Percentiles rank a stretch among this genome's conserved stretches.
These are phyloP conservation scores for Fusarium sp. DNA, from an alignment of 2,329 filamentous ascomycete species.

Conservation along the genomic window DNA sequence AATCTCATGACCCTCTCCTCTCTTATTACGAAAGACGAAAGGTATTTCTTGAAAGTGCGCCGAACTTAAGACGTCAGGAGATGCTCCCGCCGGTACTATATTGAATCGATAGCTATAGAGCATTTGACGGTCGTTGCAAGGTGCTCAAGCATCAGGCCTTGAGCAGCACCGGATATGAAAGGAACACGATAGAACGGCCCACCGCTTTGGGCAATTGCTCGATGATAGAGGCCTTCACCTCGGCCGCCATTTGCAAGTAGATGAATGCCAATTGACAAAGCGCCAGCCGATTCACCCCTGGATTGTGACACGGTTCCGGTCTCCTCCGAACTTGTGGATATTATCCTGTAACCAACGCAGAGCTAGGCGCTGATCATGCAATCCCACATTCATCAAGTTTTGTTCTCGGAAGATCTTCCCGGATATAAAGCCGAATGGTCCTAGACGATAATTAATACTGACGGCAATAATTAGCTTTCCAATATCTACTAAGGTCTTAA, in stretches of 20 bases:
- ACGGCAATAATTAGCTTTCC: slow-evolving; percentile 52
- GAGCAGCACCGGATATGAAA: not conserved
- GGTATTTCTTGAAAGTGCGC: not conserved
- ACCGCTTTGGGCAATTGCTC: not conserved
- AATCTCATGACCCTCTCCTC: not conserved
- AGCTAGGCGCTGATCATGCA: slow-evolving; percentile 57
- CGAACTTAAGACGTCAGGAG: not conserved
- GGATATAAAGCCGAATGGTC: slow-evolving; percentile 60
- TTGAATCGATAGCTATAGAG: not conserved
- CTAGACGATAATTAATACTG: slow-evolving; percentile 60
- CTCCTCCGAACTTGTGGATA: slow-evolving; percentile 59
- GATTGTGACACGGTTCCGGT: slow-evolving; percentile 58
- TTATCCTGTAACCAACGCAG: slow-evolving; percentile 62
- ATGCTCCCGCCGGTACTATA: not conserved
- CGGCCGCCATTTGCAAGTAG: slow-evolving; percentile 36
- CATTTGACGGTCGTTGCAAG: not conserved
- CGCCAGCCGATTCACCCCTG: slow-evolving; percentile 63
- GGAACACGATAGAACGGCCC: not conserved
- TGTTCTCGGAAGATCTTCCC: slow-evolving; percentile 56
- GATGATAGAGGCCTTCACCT: not conserved
- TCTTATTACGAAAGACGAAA: not conserved
- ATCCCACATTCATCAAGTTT: slow-evolving; percentile 56
- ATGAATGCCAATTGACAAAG: slow-evolving; percentile 62
- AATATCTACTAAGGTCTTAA: not conserved
- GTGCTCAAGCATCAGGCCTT: not conserved